Conservation (phyloP, 768 basidiomycete genomes). For the Russula abietina region DNA sequence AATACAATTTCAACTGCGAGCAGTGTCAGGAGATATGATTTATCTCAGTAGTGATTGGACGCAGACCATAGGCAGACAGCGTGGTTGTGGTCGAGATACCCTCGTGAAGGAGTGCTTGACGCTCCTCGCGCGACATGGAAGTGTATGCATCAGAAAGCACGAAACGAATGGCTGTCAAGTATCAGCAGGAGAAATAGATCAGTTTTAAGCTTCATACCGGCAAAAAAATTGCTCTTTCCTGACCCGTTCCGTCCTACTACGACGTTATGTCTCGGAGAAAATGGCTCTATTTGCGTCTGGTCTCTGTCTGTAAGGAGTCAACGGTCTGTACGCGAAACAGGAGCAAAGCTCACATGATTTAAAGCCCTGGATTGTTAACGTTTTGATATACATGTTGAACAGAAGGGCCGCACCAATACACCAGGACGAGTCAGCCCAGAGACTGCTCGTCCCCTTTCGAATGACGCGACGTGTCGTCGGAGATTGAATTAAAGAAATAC, state of each 20-base stretch:
- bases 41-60: background rate
- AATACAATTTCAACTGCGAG: constrained; percentile 82
- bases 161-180: constrained; percentile 78
- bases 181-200: background rate
- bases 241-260: constrained; percentile 97
- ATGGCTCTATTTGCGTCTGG: constrained; percentile 90
- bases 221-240: constrained; percentile 98
- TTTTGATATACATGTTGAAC: constrained; percentile 71
- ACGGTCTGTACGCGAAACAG: constrained; percentile 9
- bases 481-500: background rate
- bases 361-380: constrained; percentile 89
- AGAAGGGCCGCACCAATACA: background rate
- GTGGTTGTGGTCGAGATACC: constrained; percentile 85
- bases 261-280: constrained; percentile 90
- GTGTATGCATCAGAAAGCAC: constrained; percentile 97
- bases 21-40: constrained; percentile 7
- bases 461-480: background rate
- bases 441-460: too few species aligned
- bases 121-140: constrained; percentile 89
- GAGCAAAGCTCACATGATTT: constrained; percentile 74
- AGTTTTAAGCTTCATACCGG: constrained; percentile 46
- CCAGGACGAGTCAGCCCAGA: too few species aligned
- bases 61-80: constrained; percentile 80
- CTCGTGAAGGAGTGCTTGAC: constrained; percentile 89
- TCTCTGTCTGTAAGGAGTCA: constrained; percentile 56